These are phyloP conservation scores for Sorghum bicolor DNA, from an alignment of 176 grass and related monocot species.

Conservation along the genomic window Sorghum_bicolor_NCBIv3 NC_012878.2:5003001-5003500, in stretches of 20 bases:
- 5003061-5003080: background rate
- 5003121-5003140: background rate
- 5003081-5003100: too few species aligned
- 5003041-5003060: background rate
- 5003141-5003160: background rate
- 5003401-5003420: constrained; percentile 7
- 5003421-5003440: background rate
- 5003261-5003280: background rate
- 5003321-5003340: background rate
- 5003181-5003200: background rate
- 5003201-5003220: background rate
- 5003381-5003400: background rate
- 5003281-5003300: background rate
- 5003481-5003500: constrained; percentile 9
- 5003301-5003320: background rate
- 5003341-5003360: background rate
- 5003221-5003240: background rate
- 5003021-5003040: background rate
- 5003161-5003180: background rate
- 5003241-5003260: background rate
- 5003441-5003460: background rate
- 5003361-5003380: background rate
- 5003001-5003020: background rate
- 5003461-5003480: background rate
- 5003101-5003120: background rate